Evolutionary conservation across 768 basidiomycete species (phyloP).

Genomic region (Gautieria morchelliformis): DNA sequence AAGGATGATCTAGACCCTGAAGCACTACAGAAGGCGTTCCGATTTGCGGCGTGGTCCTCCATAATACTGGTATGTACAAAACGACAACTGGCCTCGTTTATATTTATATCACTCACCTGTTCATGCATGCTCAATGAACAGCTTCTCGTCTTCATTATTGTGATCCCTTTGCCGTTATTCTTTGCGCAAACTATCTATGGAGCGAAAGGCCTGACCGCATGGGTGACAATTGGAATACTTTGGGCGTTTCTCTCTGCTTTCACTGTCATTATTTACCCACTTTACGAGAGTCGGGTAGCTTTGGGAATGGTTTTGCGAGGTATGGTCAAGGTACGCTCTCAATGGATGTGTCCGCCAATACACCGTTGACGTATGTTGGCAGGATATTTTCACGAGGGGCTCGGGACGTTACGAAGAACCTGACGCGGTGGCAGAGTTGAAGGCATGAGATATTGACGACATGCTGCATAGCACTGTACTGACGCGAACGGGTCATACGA

Average conservation of each 20-base stretch:
- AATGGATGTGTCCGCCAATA: too few species aligned
- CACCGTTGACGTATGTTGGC: too few species aligned
- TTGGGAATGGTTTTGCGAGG: conserved; percentile 50
- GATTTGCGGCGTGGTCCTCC: conserved; percentile 71
- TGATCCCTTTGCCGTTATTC: conserved; percentile 83
- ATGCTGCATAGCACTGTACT: too few species aligned
- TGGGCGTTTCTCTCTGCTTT: conserved; percentile 77
- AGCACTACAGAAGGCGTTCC: conserved; percentile 62
- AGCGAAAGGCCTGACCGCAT: conserved; percentile 55
- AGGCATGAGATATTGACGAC: not conserved
- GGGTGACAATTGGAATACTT: conserved; percentile 73
- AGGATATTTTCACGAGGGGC: not conserved
- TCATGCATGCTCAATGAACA: conserved; percentile 14
- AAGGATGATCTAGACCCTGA: conserved; percentile 57
- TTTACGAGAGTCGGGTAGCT: conserved; percentile 74
- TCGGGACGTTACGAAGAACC: not conserved
- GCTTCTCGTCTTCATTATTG: conserved; percentile 55
- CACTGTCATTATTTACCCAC: conserved; percentile 73
- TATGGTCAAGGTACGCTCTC: conserved; percentile 44
- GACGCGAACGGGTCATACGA: too few species aligned
- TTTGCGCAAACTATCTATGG: conserved; percentile 68
- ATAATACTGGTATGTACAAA: conserved; percentile 39
- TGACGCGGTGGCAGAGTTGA: not conserved
- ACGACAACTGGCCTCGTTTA: conserved; percentile 13
- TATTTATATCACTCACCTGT: not conserved